Evolutionary conservation across 352 stramenopile species (phyloP).

Genomic region (Globisporangium polare): DNA sequence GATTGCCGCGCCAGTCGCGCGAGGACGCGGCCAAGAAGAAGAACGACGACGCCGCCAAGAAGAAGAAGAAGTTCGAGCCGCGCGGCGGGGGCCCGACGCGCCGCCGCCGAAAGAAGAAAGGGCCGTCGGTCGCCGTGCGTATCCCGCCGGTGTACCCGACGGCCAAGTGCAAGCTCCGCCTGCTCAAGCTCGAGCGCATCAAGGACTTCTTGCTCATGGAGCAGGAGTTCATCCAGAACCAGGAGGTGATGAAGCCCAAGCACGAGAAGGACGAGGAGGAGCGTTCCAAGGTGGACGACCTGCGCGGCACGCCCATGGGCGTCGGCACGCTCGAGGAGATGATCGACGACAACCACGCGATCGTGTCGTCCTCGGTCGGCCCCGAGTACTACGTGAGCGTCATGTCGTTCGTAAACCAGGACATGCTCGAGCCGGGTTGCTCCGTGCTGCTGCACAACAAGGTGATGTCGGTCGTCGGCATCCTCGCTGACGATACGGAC

Average conservation of each 20-base stretch:
- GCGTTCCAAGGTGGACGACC: slow-evolving; percentile 98
- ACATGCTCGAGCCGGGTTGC: slow-evolving; percentile 98
- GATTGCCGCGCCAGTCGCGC: slow-evolving; percentile 70
- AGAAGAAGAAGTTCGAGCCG: slow-evolving; percentile 94
- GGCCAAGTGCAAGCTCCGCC: slow-evolving; percentile 98
- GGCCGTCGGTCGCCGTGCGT: slow-evolving; percentile 79
- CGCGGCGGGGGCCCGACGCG: slow-evolving; percentile 81
- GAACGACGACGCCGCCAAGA: slow-evolving; percentile 87
- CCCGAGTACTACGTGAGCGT: slow-evolving; percentile 99
- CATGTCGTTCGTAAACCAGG: slow-evolving; percentile 99
- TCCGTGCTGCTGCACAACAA: slow-evolving; percentile 99
- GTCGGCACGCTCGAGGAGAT: slow-evolving; percentile 99
- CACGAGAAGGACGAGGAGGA: slow-evolving; percentile 99
- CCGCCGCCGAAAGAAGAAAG: slow-evolving; percentile 92
- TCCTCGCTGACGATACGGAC: slow-evolving; percentile 98
- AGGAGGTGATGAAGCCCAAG: slow-evolving; percentile 99
- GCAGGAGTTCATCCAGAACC: slow-evolving; percentile 99
- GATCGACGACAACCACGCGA: slow-evolving; percentile 99
- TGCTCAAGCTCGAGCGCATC: slow-evolving; percentile 99
- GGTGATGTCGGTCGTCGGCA: slow-evolving; percentile 99
- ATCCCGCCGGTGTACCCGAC: slow-evolving; percentile 94
- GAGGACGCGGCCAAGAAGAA: slow-evolving; percentile 88
- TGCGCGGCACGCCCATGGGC: slow-evolving; percentile 97
- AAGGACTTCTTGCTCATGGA: slow-evolving; percentile 99
- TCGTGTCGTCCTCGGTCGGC: slow-evolving; percentile 97